Evolutionary conservation across 2,329 filamentous ascomycete genomes (phyloP).

Genomic region (Zarea fungicola): DNA sequence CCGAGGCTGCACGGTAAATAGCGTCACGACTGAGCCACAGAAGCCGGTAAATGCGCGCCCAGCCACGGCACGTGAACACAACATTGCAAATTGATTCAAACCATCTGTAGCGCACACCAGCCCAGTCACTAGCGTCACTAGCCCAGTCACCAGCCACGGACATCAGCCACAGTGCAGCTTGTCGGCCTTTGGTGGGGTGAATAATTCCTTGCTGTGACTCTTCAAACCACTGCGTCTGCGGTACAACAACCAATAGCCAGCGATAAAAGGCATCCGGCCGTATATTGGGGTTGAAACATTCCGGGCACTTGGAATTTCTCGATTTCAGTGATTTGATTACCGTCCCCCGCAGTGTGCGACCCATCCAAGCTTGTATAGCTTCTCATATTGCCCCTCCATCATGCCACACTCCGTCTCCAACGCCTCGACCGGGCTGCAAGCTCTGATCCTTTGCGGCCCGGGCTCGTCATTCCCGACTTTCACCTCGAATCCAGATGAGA

Average conservation of each 20-base stretch:
- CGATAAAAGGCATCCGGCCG: too few relatives aligned
- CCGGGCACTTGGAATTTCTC: too few relatives aligned
- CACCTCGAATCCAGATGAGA: constrained; percentile 72
- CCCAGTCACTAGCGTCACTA: too few relatives aligned
- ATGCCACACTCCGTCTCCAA: constrained; percentile 75
- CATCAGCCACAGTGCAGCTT: constrained; percentile 7
- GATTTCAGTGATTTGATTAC: background rate
- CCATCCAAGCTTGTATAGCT: background rate
- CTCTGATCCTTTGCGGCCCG: constrained; percentile 76
- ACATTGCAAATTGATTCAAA: background rate
- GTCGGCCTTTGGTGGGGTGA: constrained; percentile 13
- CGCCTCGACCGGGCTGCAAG: constrained; percentile 73
- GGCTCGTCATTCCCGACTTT: constrained; percentile 79
- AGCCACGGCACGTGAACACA: background rate
- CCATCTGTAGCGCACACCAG: too few relatives aligned
- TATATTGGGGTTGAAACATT: too few relatives aligned
- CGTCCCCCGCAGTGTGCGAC: background rate
- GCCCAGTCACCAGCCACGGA: constrained; percentile 1
- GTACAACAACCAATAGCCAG: too few relatives aligned
- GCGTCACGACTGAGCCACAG: constrained; percentile 7
- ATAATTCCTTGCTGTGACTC: constrained; percentile 8
- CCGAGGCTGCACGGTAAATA: constrained; percentile 29
- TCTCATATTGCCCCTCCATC: constrained; percentile 17
- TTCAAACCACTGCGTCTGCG: constrained; percentile 1
- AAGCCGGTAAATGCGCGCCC: constrained; percentile 4